Percentiles rank a stretch among this genome's conserved stretches.
phyloP scores from a whole-genome alignment of 2,329 filamentous ascomycete genomes.

The Fusarium mangiferae region DNA sequence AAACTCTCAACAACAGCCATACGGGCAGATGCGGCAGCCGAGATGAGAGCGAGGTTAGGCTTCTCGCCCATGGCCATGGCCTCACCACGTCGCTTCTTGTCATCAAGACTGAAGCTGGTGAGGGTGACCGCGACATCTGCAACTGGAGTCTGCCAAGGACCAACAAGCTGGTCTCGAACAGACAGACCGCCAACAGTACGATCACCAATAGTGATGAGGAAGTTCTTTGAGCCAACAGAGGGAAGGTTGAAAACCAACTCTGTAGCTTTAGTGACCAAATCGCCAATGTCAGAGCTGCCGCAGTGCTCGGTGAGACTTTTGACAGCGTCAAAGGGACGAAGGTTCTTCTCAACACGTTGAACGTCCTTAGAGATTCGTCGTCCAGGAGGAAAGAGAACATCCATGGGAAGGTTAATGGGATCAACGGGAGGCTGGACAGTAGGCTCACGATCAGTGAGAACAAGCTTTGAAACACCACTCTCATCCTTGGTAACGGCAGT shows the following conservation, averaged over 20 bases:
- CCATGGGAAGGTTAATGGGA: conserved; percentile 90
- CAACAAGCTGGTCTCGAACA: conserved; percentile 93
- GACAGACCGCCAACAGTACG: conserved; percentile 90
- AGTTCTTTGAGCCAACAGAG: conserved; percentile 94
- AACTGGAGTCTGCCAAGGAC: conserved; percentile 94
- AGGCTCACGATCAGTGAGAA: conserved; percentile 84
- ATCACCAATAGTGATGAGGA: conserved; percentile 96
- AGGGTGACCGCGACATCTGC: conserved; percentile 94
- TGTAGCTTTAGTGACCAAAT: conserved; percentile 66
- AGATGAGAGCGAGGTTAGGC: conserved; percentile 88
- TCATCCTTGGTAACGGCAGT: conserved; percentile 72
- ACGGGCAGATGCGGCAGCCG: conserved; percentile 86
- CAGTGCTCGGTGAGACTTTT: conserved; percentile 73
- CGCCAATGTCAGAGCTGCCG: conserved; percentile 57
- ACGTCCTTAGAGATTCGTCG: conserved; percentile 43
- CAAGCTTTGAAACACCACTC: conserved; percentile 74
- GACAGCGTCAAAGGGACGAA: conserved; percentile 77
- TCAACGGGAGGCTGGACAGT: conserved; percentile 69
- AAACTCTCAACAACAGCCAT: conserved; percentile 97
- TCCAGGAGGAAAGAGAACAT: conserved; percentile 82
- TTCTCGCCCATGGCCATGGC: conserved; percentile 99
- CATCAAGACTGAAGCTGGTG: conserved; percentile 75
- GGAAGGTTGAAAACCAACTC: conserved; percentile 86
- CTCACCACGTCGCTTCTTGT: conserved; percentile 82
- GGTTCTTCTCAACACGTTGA: conserved; percentile 55